Percentiles rank a stretch among this genome's conserved stretches.
Conservation (phyloP, 2,329 filamentous ascomycete species). For the Hymenoscyphus fructigenus region DNA sequence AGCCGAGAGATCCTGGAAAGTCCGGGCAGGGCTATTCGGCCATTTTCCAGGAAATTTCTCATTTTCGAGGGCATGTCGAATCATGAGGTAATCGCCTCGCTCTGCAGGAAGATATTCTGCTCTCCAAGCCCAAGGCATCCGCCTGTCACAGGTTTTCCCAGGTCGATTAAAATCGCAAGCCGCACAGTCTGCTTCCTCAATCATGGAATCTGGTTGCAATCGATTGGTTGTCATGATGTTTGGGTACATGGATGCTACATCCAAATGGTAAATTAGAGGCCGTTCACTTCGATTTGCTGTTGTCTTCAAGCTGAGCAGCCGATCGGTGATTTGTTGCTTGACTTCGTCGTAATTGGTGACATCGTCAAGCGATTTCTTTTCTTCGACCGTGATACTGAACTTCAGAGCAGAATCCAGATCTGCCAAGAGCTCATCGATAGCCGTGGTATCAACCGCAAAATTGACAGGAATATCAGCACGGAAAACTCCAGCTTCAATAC, state of each 20-base stretch:
- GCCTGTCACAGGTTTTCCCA: slow-evolving; percentile 92
- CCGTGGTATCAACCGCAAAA: slow-evolving; percentile 84
- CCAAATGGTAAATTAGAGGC: slow-evolving; percentile 94
- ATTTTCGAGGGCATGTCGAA: slow-evolving; percentile 84
- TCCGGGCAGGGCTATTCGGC: slow-evolving; percentile 66
- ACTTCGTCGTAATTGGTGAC: slow-evolving; percentile 81
- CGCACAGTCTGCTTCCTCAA: slow-evolving; percentile 91
- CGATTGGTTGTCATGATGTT: slow-evolving; percentile 99
- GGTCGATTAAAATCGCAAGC: slow-evolving; percentile 98
- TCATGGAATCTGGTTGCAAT: slow-evolving; percentile 98
- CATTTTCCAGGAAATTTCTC: slow-evolving; percentile 84
- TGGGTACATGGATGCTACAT: slow-evolving; percentile 98
- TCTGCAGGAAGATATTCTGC: slow-evolving; percentile 96
- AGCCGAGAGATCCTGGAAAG: slow-evolving; percentile 75
- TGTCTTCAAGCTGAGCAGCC: slow-evolving; percentile 69
- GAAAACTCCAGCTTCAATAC: slow-evolving; percentile 97
- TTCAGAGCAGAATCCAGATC: slow-evolving; percentile 87
- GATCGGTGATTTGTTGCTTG: slow-evolving; percentile 75
- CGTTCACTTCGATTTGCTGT: slow-evolving; percentile 82
- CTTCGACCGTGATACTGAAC: slow-evolving; percentile 83
- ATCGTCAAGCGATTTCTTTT: slow-evolving; percentile 78
- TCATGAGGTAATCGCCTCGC: slow-evolving; percentile 99
- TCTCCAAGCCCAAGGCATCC: slow-evolving; percentile 96
- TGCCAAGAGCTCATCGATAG: slow-evolving; percentile 81
- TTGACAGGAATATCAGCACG: slow-evolving; percentile 92